Evolutionary conservation across 805 yeast species (phyloP), one percentile per base, ranked within the genome.

Genomic region (Nakazawaea wickerhamii): DNA sequence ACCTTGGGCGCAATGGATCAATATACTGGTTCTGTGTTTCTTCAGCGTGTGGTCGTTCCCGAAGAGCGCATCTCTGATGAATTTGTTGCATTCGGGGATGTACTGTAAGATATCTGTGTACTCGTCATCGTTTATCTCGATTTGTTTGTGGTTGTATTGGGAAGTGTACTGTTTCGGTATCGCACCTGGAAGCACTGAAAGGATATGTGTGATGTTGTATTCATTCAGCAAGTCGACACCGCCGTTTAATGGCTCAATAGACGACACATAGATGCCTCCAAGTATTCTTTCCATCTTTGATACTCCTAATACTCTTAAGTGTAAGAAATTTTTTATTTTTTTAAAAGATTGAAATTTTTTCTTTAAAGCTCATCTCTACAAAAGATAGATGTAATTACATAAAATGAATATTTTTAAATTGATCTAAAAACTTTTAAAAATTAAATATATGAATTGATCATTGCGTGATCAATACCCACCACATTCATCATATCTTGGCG

Each of bases 261-360:
- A 77, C 4, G 96, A 89, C 13, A 91, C 60, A 61, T 79, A 85
- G 2, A 91, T 71, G 7, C 81, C 81, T 20, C 95, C 95, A n/a
- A 86, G 60, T n/a, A 89, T 72, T 53, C 95, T 68, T 43, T 75
- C 69, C 46, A 73, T 58, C 20, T 62, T 55, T n/a, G 14, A 23
- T 23, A n/a, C n/a, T n/a, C n/a, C n/a, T n/a, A n/a, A n/a, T n/a
- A n/a, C n/a, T n/a, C n/a, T n/a, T n/a, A n/a, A n/a, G n/a, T n/a
- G n/a, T n/a, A 33, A 33, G n/a, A 25, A 14, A 25, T 34, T 21
- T 34, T 23, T 22, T 17, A 23, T 36, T 27, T 37, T 37, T 37
- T 37, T 25, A 11, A 23, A 23, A 23, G 10, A 23, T 8, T 8
- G 10, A 23, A 23, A 23, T 36, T 36, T 27, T 27, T 36, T 27